A percentile compares a stretch with the other conserved stretches of the same genome.
These are phyloP conservation scores for Thelonectria olida DNA, from an alignment of 2,329 filamentous ascomycete genomes.

Conservation along the genomic window DNA sequence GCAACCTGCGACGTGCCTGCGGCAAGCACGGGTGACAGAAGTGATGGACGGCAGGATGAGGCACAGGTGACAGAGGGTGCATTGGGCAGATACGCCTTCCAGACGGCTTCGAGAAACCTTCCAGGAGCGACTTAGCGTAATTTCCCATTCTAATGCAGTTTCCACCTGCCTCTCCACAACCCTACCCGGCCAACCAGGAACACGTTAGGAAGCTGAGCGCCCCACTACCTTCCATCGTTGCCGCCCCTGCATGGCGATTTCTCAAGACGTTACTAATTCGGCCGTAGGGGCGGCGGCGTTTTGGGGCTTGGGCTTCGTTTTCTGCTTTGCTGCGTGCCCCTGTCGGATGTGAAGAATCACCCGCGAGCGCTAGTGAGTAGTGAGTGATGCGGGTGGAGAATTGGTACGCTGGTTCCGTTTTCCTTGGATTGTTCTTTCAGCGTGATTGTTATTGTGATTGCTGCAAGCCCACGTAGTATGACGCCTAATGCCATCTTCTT, in stretches of 20 bases:
- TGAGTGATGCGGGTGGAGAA: neutral
- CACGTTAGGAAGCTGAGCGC: too few relatives aligned
- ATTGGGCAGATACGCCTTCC: slow-evolving; percentile 25
- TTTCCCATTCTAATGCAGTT: slow-evolving; percentile 40
- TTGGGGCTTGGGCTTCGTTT: slow-evolving; percentile 18
- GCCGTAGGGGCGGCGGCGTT: neutral
- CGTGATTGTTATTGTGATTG: slow-evolving; percentile 10
- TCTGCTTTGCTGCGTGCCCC: slow-evolving; percentile 2
- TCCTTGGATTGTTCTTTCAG: neutral
- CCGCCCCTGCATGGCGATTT: slow-evolving; percentile 19
- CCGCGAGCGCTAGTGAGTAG: neutral
- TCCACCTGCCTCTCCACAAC: slow-evolving; percentile 35
- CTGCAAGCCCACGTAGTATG: neutral
- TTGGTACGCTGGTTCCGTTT: neutral
- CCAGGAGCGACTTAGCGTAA: slow-evolving; percentile 43
- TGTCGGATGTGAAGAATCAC: neutral
- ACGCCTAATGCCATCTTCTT: neutral
- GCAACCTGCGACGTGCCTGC: slow-evolving; percentile 23
- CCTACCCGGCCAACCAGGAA: slow-evolving; percentile 46
- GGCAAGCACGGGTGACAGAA: too few relatives aligned
- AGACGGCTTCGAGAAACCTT: slow-evolving; percentile 50
- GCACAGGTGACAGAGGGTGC: too few relatives aligned
- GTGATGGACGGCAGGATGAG: slow-evolving; percentile 9
- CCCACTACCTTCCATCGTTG: slow-evolving; percentile 6
- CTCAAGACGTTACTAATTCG: too few relatives aligned